Evolutionary conservation across 2,329 filamentous ascomycete genomes (phyloP), one percentile per base, ranked within the genome.

Genomic region (Incumbomyces delicatus): DNA sequence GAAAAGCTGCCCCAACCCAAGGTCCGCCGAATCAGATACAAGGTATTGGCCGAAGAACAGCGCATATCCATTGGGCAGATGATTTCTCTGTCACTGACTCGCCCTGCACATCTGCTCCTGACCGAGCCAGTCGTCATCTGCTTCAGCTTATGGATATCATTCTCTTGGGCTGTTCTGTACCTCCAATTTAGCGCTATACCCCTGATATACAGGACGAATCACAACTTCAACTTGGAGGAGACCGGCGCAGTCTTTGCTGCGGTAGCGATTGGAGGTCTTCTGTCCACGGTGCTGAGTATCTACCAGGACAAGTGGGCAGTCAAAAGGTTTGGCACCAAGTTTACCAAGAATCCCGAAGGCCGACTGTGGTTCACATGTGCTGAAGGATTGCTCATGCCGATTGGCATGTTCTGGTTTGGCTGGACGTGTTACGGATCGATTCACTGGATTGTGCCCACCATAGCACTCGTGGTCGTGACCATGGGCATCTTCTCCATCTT

Each of bases 401-500:
- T 81, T 2, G 88, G 89, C 0, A 70, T 94, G 5, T 87, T 89
- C 63, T 80, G 85, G 71, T 88, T 89, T 55, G 83, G 83, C 3
- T 87, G 84, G 74, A 81, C 81, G 0, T 55, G 53, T 36, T 53
- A 49, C 33, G 76, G 78, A 1, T 71, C 69, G 1, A 71, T 80
- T 1, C 84, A 79, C 54, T 90, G 85, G 85, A 81, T 87, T 41
- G 77, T 79, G 0, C 85, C 86, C 0, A 67, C 79, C 0, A 64
- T 90, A 2, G 83, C 79, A 0, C 72, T 95, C 31, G 77, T 73
- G 0, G 76, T 87, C 47, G 81, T 86, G 0, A 92, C 84, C 0
- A 85, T 90, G 72, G 83, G 89, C 27, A 94, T 95, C 53, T 90
- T 87, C 63, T 83, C 80, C 30, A 80, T 95, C 27, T 94, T 92